A percentile compares a stretch with the other conserved stretches of the same genome.
phyloP scores from a whole-genome alignment of 352 stramenopile genomes.

The Pythium guiyangense region DNA sequence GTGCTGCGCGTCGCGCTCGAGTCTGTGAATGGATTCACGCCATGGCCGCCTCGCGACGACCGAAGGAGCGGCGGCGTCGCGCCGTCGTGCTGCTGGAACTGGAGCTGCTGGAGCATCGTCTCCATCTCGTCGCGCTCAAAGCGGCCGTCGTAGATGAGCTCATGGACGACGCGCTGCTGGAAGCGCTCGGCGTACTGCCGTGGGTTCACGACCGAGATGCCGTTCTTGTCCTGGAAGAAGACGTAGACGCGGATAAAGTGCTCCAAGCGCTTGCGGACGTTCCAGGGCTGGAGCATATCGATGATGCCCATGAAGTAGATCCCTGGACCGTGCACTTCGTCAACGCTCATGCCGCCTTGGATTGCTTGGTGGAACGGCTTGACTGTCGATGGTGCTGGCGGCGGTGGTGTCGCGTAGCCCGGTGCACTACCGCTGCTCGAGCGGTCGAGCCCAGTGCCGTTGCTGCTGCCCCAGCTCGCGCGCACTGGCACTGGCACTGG shows the following conservation, averaged over 20 bases:
- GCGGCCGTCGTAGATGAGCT: conserved; percentile 63
- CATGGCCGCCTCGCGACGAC: conserved; percentile 28
- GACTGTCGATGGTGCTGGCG: conserved; percentile 16
- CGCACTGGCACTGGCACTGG: conserved; percentile 1
- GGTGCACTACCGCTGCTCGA: conserved; percentile 12
- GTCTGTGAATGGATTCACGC: conserved; percentile 25
- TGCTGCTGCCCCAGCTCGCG: conserved; percentile 16
- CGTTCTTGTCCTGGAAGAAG: conserved; percentile 60
- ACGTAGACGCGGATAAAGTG: conserved; percentile 75
- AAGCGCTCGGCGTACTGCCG: conserved; percentile 73
- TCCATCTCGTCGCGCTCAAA: conserved; percentile 30
- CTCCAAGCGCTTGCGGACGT: conserved; percentile 89
- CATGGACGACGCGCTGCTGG: conserved; percentile 65
- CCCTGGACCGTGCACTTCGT: conserved; percentile 87
- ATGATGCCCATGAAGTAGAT: conserved; percentile 95
- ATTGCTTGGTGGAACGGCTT: conserved; percentile 49
- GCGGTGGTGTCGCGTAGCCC: conserved; percentile 2
- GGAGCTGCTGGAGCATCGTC: conserved; percentile 31
- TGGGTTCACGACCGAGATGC: conserved; percentile 71
- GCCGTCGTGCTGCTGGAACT: conserved; percentile 7
- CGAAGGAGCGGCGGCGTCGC: neutral
- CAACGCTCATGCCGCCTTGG: conserved; percentile 63
- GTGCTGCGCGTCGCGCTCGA: conserved; percentile 44
- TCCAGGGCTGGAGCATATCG: conserved; percentile 95
- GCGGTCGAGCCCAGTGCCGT: conserved; percentile 1